Base-by-base conservation (phyloP, 2,329 filamentous ascomycete genomes). In the Myriosclerotinia duriaeana region DNA sequence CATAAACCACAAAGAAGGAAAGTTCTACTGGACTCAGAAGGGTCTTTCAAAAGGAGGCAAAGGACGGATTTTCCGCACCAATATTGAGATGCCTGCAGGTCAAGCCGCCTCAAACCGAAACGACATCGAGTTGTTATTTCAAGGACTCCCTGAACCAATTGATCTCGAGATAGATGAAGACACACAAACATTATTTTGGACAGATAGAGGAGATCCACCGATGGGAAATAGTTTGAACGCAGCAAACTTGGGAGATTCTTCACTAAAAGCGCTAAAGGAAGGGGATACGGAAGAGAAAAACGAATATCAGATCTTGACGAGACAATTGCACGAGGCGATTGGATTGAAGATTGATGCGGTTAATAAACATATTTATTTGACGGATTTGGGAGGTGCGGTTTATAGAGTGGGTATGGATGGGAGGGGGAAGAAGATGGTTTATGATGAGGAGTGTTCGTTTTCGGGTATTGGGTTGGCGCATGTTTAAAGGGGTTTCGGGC, bases 11-110 rank as follows among this genome's bases (percentile, higher is more conserved):
- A 67, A 74, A 0, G 74, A 76, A 0, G 78, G 79, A 17, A 79
- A 80, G 53, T 77, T 88, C 55, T 87, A 83, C 78, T 88, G 85
- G 85, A 84, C 82, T 0, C 85, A 87, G 62, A 87, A 88, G 71
- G 85, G 86, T 0, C 76, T 78, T 0, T 79, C 80, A 3, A 87
- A 87, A 73, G 79, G 78, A 0, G 76, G 74, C 1, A 72, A 79
- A 52, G 86, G 86, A 0, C 78, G 81, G 4, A 85, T 88, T 53
- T 84, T 84, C 72, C 75, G 78, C 5, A 84, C 85, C 0, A 73
- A 76, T 20, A 75, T 86, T 0, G 72, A 79, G 0, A 76, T 78
- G 0, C 69, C 73, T 0, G 73, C 67, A 12, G 76, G 82, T 0
- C 71, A 76, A 0, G 53, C 42, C 48, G 34, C 69, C 30, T 34